Conservation (phyloP, 2,329 filamentous ascomycete species). For the Gnomoniopsis sp. region DNA sequence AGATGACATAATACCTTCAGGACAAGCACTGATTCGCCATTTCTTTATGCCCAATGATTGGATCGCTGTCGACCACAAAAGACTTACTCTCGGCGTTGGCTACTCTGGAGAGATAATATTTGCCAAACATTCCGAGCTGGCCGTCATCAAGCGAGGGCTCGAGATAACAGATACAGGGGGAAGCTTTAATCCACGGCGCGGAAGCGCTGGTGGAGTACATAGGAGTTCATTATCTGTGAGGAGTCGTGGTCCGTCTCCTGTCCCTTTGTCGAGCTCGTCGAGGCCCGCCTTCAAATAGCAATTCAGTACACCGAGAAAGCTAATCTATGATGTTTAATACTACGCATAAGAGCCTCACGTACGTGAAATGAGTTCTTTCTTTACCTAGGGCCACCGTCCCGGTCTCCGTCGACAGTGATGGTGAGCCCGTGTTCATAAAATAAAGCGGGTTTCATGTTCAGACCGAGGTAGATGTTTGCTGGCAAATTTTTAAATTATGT, state of each 20-base stretch:
- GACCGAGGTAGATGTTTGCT: too few species aligned
- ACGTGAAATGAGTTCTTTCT: too few species aligned
- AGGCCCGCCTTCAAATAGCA: neutral
- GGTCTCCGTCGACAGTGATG: too few species aligned
- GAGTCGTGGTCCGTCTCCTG: neutral
- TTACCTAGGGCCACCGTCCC: too few species aligned
- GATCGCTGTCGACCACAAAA: constrained; percentile 10
- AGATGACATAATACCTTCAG: neutral
- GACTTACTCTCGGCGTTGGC: constrained; percentile 14
- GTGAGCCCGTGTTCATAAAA: too few species aligned
- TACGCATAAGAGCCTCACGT: too few species aligned
- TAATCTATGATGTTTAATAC: too few species aligned
- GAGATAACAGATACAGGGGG: constrained; percentile 19
- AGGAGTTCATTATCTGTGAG: neutral
- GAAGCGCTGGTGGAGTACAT: neutral
- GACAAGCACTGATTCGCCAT: constrained; percentile 12
- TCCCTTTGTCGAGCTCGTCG: neutral
- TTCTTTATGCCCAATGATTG: constrained; percentile 25
- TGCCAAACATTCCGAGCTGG: constrained; percentile 16
- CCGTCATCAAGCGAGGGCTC: constrained; percentile 20
- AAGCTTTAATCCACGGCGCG: constrained; percentile 15
- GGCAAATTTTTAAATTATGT: too few species aligned
- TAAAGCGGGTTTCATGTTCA: too few species aligned
- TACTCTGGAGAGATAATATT: constrained; percentile 18
- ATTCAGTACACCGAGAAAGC: too few species aligned